Evolutionary conservation across 345 rosid species (phyloP).

Genomic region (Eucalyptus camaldulensis): DNA sequence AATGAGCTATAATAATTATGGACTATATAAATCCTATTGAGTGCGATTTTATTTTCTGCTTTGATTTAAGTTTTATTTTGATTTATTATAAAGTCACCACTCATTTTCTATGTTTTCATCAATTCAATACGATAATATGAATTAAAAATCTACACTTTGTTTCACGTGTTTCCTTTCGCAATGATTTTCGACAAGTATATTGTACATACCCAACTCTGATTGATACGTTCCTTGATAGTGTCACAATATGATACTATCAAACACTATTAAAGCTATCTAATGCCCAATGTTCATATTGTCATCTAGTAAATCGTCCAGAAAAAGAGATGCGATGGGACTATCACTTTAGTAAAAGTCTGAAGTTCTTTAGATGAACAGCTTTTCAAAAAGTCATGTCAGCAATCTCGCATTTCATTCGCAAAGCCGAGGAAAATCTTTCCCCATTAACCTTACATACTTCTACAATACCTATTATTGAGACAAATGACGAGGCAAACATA

Average conservation of each 20-base stretch:
- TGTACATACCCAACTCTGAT: no score
- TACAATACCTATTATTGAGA: neutral
- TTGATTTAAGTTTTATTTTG: neutral
- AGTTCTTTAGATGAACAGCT: no score
- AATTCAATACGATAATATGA: no score
- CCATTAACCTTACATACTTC: neutral
- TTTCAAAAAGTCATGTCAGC: rapidly evolving
- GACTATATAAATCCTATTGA: neutral
- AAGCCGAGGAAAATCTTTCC: neutral
- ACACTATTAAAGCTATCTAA: neutral
- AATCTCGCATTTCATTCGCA: neutral
- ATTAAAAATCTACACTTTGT: neutral
- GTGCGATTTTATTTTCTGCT: neutral
- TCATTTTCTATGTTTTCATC: no score
- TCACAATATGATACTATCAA: neutral
- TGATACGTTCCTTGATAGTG: neutral
- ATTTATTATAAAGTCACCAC: neutral
- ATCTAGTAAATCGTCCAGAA: rapidly evolving
- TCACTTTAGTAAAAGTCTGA: neutral
- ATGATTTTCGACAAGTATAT: neutral
- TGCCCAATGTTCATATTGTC: neutral
- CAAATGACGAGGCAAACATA: neutral
- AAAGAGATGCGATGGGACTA: neutral
- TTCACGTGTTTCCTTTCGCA: neutral
- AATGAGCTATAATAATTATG: neutral